Conservation (phyloP, 306 rosid genomes). For the Vachellia collinsii region DNA sequence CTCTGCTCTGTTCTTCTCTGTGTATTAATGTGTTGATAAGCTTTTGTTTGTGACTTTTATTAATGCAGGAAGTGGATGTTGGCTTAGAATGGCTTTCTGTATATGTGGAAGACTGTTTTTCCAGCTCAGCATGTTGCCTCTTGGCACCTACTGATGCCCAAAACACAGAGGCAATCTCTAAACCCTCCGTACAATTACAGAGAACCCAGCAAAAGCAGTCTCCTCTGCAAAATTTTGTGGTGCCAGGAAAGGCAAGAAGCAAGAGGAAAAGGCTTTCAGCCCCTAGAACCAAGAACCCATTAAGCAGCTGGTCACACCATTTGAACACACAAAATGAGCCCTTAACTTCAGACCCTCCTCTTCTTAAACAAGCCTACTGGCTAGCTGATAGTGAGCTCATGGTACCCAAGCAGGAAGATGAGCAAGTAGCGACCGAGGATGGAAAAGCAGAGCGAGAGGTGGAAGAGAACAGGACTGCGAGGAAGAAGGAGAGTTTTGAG, state of each 20-base stretch:
- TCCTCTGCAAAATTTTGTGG: constrained; percentile 44
- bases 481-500: constrained; percentile 37
- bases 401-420: constrained; percentile 44
- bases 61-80: constrained; percentile 63
- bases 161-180: constrained; percentile 33
- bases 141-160: constrained; percentile 44
- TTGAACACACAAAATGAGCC: constrained; percentile 47
- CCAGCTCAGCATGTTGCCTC: constrained; percentile 57
- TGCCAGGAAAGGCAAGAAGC: constrained; percentile 79
- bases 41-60: neutral
- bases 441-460: constrained; percentile 13
- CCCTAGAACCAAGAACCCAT: constrained; percentile 45
- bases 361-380: constrained; percentile 69
- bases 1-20: constrained; percentile 3
- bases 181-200: constrained; percentile 45
- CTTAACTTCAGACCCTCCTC: constrained; percentile 54
- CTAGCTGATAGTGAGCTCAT: constrained; percentile 65
- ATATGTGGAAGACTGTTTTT: constrained; percentile 76
- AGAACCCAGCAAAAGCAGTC: constrained; percentile 33
- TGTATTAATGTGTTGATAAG: neutral
- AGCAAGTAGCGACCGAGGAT: constrained; percentile 19
- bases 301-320: constrained; percentile 45
- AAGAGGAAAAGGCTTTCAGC: constrained; percentile 65
- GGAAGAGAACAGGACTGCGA: constrained; percentile 22
- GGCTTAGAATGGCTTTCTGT: constrained; percentile 77